phyloP scores from a whole-genome alignment of 768 basidiomycete species.

The Termitomyces sp. region DNA sequence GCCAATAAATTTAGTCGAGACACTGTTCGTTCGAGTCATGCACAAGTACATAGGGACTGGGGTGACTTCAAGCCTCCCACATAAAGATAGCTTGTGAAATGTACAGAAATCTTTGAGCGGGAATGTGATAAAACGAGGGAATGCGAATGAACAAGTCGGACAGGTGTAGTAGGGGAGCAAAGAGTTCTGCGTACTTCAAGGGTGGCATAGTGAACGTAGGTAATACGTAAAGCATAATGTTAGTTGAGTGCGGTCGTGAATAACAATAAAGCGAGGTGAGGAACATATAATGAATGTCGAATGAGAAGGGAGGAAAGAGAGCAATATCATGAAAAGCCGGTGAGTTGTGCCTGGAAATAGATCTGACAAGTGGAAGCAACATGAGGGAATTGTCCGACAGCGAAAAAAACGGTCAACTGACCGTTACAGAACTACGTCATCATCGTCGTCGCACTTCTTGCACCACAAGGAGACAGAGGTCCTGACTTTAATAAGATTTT shows the following conservation, averaged over 20 bases:
- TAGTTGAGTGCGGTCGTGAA: constrained; percentile 12
- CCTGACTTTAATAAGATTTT: constrained; percentile 26
- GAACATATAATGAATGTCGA: neutral
- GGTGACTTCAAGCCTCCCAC: constrained; percentile 28
- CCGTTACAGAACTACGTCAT: constrained; percentile 39
- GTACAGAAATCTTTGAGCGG: constrained; percentile 11
- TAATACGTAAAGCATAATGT: constrained; percentile 18
- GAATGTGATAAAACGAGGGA: neutral
- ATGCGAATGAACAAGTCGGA: constrained; percentile 4
- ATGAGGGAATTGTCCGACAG: neutral
- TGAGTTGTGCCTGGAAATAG: constrained; percentile 9
- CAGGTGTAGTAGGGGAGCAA: constrained; percentile 5
- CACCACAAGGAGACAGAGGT: constrained; percentile 28
- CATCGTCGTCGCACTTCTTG: constrained; percentile 34
- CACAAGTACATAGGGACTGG: constrained; percentile 27
- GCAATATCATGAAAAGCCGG: constrained; percentile 20
- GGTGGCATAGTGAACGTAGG: constrained; percentile 22
- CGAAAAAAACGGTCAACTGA: constrained; percentile 13
- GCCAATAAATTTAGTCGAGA: constrained; percentile 1
- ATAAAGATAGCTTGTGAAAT: constrained; percentile 18
- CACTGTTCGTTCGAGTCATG: constrained; percentile 16
- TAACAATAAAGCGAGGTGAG: constrained; percentile 4
- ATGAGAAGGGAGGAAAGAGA: neutral
- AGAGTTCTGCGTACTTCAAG: constrained; percentile 7
- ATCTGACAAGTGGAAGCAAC: neutral